Evolutionary conservation across 352 stramenopile species (phyloP).

Genomic region (Globisporangium paroecandrum): DNA sequence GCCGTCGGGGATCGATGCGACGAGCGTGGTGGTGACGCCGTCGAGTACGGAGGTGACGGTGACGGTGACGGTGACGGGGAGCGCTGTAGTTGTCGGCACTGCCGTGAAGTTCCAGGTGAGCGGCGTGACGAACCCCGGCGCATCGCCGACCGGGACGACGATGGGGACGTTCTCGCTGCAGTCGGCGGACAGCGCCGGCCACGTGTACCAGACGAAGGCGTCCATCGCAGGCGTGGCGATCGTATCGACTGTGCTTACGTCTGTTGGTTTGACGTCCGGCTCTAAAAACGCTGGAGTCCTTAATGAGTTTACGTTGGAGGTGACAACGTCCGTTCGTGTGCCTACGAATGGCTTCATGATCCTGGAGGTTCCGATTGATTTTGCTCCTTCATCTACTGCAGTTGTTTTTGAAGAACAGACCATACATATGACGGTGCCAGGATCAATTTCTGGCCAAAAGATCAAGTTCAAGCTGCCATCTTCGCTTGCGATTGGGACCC

Average conservation of each 20-base stretch:
- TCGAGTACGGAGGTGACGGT: conserved; percentile 25
- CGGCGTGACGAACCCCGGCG: conserved; percentile 50
- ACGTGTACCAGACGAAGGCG: conserved; percentile 24
- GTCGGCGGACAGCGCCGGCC: conserved; percentile 29
- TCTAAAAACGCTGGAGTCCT: conserved; percentile 26
- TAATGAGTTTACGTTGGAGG: conserved; percentile 12
- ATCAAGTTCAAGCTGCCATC: not conserved
- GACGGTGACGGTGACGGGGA: conserved; percentile 26
- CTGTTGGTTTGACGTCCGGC: not conserved
- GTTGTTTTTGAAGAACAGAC: conserved; percentile 18
- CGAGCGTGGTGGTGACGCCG: conserved; percentile 22
- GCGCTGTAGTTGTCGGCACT: conserved; percentile 18
- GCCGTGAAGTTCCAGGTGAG: conserved; percentile 43
- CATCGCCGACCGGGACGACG: conserved; percentile 19
- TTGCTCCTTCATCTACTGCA: not conserved
- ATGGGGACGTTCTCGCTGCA: conserved; percentile 36
- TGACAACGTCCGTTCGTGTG: conserved; percentile 21
- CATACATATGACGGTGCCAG: not conserved
- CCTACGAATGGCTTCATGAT: conserved; percentile 26
- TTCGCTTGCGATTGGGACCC: not conserved
- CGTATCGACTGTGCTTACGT: conserved; percentile 18
- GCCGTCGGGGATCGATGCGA: conserved; percentile 24
- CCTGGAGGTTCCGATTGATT: conserved; percentile 21
- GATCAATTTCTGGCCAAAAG: not conserved
- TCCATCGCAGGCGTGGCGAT: conserved; percentile 29